Base-by-base conservation (phyloP, 2,329 filamentous ascomycete species). In the Hysterium pulicare region DNA sequence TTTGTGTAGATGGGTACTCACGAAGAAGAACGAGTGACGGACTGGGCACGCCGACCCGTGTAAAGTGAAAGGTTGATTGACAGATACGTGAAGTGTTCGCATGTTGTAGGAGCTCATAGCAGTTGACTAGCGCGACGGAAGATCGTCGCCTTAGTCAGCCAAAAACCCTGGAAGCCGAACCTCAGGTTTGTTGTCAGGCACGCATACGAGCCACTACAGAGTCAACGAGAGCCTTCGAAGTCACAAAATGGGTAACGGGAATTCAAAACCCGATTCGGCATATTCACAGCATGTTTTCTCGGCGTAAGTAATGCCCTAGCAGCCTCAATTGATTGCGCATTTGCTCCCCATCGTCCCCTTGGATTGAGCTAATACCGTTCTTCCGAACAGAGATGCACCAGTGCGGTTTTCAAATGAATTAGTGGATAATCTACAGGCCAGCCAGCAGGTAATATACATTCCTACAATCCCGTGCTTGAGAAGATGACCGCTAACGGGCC, bases 351-450 rank as follows among this genome's bases (percentile, higher is more conserved):
- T 32, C 53, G 46, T 34, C 20, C 42, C n/a, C n/a, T n/a, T n/a
- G n/a, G n/a, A n/a, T n/a, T n/a, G n/a, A n/a, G n/a, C n/a, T n/a
- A n/a, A n/a, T n/a, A n/a, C n/a, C n/a, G n/a, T n/a, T n/a, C n/a
- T n/a, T n/a, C n/a, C n/a, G 8, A 28, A 7, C 58, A 83, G 78
- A 59, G 74, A 81, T 54, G 74, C 79, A 32, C 81, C 82, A 47
- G 76, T 85, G 49, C 75, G 78, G 54, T 84, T 95, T 68, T 95
- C 90, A 53, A 83, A 87, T 62, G 83, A 87, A 62, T 76, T 96
- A 60, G 78, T 94, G 59, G 84, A 95, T 60, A 82, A 84, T 47
- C 77, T 97, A 48, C 88, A 95, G 68, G 80, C 82, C 48, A 95
- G 82, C 73, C 79, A 85, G 57, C 90, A 96, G 82, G 90, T 95